Evolutionary conservation across 768 basidiomycete species (phyloP).

Genomic region (Pulveroboletus sp.): DNA sequence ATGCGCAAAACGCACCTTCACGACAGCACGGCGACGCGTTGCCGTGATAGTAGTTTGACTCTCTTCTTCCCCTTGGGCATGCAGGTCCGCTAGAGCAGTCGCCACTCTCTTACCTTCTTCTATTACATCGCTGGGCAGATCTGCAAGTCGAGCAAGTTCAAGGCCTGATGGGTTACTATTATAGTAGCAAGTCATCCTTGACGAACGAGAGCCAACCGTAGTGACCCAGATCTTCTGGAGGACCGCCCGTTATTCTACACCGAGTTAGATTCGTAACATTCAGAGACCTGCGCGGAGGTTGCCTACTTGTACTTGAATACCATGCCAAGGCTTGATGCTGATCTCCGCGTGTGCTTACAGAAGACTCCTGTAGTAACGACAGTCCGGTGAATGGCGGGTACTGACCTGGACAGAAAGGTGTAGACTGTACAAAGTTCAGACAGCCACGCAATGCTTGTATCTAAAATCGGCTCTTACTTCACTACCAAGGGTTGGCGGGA

Average conservation of each 20-base stretch:
- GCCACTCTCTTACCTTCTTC: slow-evolving; percentile 59
- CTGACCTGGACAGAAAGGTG: slow-evolving; percentile 77
- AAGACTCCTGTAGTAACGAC: neutral
- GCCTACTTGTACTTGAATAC: slow-evolving; percentile 73
- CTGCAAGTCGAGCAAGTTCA: slow-evolving; percentile 83
- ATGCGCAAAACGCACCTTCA: slow-evolving; percentile 50
- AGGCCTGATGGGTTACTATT: slow-evolving; percentile 51
- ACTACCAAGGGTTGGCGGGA: slow-evolving; percentile 74
- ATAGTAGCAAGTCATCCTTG: neutral
- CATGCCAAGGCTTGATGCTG: slow-evolving; percentile 59
- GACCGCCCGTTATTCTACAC: slow-evolving; percentile 69
- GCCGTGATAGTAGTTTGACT: slow-evolving; percentile 59
- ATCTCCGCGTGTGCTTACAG: slow-evolving; percentile 48
- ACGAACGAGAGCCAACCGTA: slow-evolving; percentile 50
- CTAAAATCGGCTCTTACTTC: slow-evolving; percentile 46
- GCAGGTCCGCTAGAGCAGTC: slow-evolving; percentile 50
- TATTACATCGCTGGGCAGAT: slow-evolving; percentile 72
- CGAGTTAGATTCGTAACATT: neutral
- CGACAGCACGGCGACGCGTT: slow-evolving; percentile 59
- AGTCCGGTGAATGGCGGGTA: neutral
- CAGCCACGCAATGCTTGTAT: neutral
- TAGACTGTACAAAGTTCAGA: slow-evolving; percentile 42
- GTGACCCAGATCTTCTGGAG: slow-evolving; percentile 55
- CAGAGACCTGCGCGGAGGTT: neutral
- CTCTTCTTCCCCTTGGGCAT: slow-evolving; percentile 52